Percentiles rank a stretch among this genome's conserved stretches.
These are phyloP conservation scores for Coemansia sp. DNA, from an alignment of 192 early-diverging fungal species.

Conservation along the genomic window DNA sequence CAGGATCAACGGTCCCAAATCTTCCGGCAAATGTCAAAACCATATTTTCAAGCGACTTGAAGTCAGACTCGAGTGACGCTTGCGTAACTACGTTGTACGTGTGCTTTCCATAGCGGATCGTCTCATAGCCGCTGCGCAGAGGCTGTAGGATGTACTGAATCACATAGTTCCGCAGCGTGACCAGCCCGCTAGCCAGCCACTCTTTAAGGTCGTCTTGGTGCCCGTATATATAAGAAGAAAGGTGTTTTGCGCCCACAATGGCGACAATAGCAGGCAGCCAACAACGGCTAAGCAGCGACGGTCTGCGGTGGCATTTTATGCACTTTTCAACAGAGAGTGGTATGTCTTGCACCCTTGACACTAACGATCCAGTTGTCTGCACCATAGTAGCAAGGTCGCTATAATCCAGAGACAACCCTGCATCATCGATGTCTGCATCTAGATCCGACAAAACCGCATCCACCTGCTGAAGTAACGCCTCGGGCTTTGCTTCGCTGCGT, in stretches of 20 bases:
- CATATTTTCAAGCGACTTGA: constrained; percentile 88
- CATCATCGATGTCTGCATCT: constrained; percentile 9
- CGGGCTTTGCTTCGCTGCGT: not conserved
- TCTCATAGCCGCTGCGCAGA: constrained; percentile 66
- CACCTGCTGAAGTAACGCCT: constrained; percentile 20
- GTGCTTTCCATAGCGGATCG: constrained; percentile 78
- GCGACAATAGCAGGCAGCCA: constrained; percentile 65
- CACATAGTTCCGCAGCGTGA: constrained; percentile 65
- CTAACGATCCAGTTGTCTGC: constrained; percentile 6
- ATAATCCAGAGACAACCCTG: not conserved
- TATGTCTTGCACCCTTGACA: constrained; percentile 14
- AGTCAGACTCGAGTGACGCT: constrained; percentile 72
- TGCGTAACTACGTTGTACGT: constrained; percentile 73
- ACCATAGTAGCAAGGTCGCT: not conserved
- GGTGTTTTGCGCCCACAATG: constrained; percentile 49
- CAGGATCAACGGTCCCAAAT: constrained; percentile 57
- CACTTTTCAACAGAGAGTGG: constrained; percentile 5
- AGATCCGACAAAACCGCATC: not conserved
- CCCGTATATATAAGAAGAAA: constrained; percentile 52
- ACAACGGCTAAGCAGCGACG: constrained; percentile 57
- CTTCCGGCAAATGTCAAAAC: constrained; percentile 74
- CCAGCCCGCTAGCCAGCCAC: constrained; percentile 53
- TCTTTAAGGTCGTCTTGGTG: constrained; percentile 56
- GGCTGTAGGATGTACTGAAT: constrained; percentile 80
- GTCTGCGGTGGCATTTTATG: constrained; percentile 40